A percentile compares a stretch with the other conserved stretches of the same genome.
phyloP scores from a whole-genome alignment of 441 rosid species.

The Isatis lusitanica region DNA sequence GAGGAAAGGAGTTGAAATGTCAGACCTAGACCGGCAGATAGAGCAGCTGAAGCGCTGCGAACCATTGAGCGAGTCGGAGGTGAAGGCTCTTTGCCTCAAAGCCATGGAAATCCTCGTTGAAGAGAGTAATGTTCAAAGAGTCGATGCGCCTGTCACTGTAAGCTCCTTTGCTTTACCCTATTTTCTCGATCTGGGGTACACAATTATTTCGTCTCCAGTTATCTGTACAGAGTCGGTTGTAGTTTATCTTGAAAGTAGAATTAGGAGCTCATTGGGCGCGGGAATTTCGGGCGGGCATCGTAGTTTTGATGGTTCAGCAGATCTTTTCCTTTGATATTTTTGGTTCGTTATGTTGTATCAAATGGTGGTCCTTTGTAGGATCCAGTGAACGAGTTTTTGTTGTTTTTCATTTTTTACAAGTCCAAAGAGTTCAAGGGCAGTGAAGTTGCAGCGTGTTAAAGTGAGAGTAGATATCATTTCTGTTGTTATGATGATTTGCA shows the following conservation, averaged over 20 bases:
- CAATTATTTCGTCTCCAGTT: not conserved
- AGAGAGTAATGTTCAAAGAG: constrained; percentile 96
- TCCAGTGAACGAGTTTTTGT: not conserved
- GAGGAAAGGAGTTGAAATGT: constrained; percentile 48
- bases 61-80: constrained; percentile 89
- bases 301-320: not conserved
- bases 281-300: constrained; percentile 5
- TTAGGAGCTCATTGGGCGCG: not conserved
- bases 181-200: constrained; percentile 14
- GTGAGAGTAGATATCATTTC: not conserved
- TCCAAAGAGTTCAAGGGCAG: not conserved
- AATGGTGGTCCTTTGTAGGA: not conserved
- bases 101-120: constrained; percentile 95
- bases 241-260: not conserved
- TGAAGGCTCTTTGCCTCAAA: constrained; percentile 91
- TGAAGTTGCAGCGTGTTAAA: not conserved
- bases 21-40: constrained; percentile 88
- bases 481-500: not conserved
- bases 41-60: constrained; percentile 95
- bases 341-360: not conserved
- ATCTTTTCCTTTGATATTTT: constrained; percentile 8
- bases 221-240: not conserved
- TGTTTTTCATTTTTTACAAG: not conserved
- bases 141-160: constrained; percentile 94
- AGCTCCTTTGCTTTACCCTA: constrained; percentile 11